Percentiles rank a stretch among this genome's conserved stretches.
Conservation (phyloP, 441 rosid species). For the Raphanus hybrid region DNA sequence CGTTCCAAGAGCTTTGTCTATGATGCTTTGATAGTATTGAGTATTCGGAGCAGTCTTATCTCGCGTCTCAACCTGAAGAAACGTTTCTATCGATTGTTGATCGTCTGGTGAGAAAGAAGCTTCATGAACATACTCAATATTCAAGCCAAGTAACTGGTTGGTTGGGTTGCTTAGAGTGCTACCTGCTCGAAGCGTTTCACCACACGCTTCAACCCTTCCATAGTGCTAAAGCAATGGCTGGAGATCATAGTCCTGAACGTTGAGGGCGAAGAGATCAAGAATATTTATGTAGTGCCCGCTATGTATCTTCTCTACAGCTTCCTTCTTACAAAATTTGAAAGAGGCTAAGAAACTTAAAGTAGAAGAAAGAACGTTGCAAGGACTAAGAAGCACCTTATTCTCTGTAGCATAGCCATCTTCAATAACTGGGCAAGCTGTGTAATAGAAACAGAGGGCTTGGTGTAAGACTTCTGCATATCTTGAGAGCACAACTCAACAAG, state of each 20-base stretch:
- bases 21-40: conserved; percentile 71
- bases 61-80: conserved; percentile 76
- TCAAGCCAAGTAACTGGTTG: conserved; percentile 25
- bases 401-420: conserved; percentile 68
- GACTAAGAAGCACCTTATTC: conserved; percentile 60
- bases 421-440: conserved; percentile 74
- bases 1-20: conserved; percentile 53
- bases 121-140: conserved; percentile 72
- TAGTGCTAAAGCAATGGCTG: no score
- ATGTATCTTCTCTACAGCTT: conserved; percentile 67
- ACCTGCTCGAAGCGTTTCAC: conserved; percentile 89
- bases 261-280: no score
- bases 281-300: no score
- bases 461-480: conserved; percentile 74
- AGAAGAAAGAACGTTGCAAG: conserved; percentile 4
- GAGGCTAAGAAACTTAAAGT: conserved; percentile 28
- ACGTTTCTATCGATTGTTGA: conserved; percentile 68
- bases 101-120: conserved; percentile 86
- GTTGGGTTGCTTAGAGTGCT: not conserved
- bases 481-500: conserved; percentile 77
- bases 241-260: no score
- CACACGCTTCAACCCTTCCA: conserved; percentile 61
- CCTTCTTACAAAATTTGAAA: conserved; percentile 47
- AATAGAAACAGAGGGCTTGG: conserved; percentile 62
- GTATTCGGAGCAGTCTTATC: conserved; percentile 57